These are phyloP conservation scores for Saccharomycopsis capsularis DNA, from an alignment of 805 yeast species.

Conservation along the genomic window DNA sequence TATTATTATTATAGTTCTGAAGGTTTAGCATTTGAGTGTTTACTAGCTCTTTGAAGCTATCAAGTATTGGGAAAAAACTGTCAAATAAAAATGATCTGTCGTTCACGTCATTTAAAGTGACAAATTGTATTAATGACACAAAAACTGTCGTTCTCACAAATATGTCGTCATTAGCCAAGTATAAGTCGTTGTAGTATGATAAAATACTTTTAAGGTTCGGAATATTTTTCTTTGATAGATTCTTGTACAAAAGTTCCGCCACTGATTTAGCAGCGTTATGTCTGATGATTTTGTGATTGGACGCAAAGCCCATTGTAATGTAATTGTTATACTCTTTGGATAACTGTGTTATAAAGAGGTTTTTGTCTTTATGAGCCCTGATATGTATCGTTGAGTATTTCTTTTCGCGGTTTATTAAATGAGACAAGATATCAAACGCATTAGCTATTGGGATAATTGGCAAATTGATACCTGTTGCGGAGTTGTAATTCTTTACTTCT, in stretches of 20 bases:
- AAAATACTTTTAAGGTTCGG: conserved; percentile 24
- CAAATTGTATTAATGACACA: conserved; percentile 33
- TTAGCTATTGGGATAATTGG: conserved; percentile 18
- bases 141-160: conserved; percentile 27
- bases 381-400: conserved; percentile 15
- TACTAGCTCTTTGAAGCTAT: conserved; percentile 25
- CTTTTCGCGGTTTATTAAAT: conserved; percentile 11
- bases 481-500: conserved; percentile 16
- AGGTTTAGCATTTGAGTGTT: conserved; percentile 25
- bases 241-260: conserved; percentile 30
- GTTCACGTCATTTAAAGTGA: conserved; percentile 26
- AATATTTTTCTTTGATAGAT: conserved; percentile 8
- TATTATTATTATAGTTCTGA: conserved; percentile 22
- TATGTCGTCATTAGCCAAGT: conserved; percentile 25
- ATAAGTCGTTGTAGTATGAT: conserved; percentile 21
- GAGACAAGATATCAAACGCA: conserved; percentile 16
- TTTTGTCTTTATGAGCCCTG: conserved; percentile 16
- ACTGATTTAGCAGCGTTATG: conserved; percentile 29
- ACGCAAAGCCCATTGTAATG: conserved; percentile 16
- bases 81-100: conserved; percentile 27
- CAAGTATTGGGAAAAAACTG: conserved; percentile 27
- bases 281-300: conserved; percentile 23
- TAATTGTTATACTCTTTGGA: conserved; percentile 18
- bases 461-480: conserved; percentile 12
- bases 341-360: conserved; percentile 19